A percentile compares a stretch with the other conserved stretches of the same genome.
These are phyloP conservation scores for Cyclotella cryptica DNA, from an alignment of 108 stramenopile genomes.

Conservation along the genomic window DNA sequence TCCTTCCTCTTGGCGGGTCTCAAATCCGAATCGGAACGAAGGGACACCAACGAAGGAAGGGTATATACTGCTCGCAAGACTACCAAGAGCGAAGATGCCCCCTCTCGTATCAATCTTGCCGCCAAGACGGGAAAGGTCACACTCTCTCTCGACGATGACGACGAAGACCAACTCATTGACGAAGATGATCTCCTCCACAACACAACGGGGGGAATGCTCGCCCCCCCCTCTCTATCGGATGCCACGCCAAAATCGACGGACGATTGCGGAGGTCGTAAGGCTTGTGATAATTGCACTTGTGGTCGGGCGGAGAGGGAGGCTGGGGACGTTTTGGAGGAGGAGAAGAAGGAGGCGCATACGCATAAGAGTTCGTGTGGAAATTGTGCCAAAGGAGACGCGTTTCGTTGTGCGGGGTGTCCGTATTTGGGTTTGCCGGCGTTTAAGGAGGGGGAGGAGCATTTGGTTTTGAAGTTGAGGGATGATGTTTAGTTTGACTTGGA, in stretches of 20 bases:
- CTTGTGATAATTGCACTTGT: conserved; percentile 98
- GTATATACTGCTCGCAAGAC: conserved; percentile 64
- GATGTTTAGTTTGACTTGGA: conserved; percentile 57
- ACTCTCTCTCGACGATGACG: conserved; percentile 53
- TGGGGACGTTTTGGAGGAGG: conserved; percentile 20
- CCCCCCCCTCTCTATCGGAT: conserved; percentile 62
- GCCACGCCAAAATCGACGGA: conserved; percentile 45
- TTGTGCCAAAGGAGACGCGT: conserved; percentile 98
- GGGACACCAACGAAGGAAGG: conserved; percentile 52
- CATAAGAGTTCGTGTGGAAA: conserved; percentile 90
- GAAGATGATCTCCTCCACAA: conserved; percentile 73
- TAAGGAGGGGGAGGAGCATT: conserved; percentile 95
- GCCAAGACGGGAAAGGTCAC: conserved; percentile 31
- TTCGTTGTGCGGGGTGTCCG: conserved; percentile 98
- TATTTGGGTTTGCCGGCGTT: conserved; percentile 97
- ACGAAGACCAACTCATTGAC: conserved; percentile 72
- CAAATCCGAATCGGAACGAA: conserved; percentile 59
- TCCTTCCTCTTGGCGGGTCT: conserved; percentile 79
- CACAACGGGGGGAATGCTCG: conserved; percentile 45
- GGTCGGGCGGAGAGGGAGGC: conserved; percentile 84
- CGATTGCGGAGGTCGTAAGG: conserved; percentile 86
- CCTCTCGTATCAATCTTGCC: conserved; percentile 37
- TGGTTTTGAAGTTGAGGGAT: conserved; percentile 89
- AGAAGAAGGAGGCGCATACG: conserved; percentile 22
- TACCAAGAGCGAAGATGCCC: conserved; percentile 7